phyloP scores from a whole-genome alignment of 2,329 filamentous ascomycete species.

The Orbilia blumenaviensis region DNA sequence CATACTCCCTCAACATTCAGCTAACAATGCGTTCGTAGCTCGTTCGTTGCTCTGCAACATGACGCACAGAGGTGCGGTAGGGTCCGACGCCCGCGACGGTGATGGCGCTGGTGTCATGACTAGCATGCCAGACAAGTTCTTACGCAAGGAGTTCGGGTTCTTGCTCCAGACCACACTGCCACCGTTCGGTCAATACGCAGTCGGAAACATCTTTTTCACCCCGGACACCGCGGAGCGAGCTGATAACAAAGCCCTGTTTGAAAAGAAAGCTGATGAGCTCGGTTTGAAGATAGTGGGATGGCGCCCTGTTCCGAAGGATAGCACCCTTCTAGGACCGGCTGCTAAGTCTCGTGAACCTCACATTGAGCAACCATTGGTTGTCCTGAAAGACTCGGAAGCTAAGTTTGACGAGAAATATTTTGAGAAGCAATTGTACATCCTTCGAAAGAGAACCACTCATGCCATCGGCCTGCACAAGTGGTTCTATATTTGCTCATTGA shows the following conservation, averaged over 20 bases:
- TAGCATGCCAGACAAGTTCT: slow-evolving; percentile 97
- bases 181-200: slow-evolving; percentile 89
- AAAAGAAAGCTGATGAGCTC: slow-evolving; percentile 87
- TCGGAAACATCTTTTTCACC: slow-evolving; percentile 98
- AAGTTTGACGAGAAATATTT: slow-evolving; percentile 85
- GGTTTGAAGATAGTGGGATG: slow-evolving; percentile 92
- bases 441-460: slow-evolving; percentile 94
- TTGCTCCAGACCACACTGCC: slow-evolving; percentile 89
- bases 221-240: slow-evolving; percentile 88
- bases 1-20: neutral
- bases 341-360: slow-evolving; percentile 92
- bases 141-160: slow-evolving; percentile 95
- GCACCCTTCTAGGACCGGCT: slow-evolving; percentile 88
- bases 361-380: slow-evolving; percentile 94
- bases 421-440: slow-evolving; percentile 90
- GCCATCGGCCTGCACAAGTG: slow-evolving; percentile 95
- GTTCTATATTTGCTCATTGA: slow-evolving; percentile 97
- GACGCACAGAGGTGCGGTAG: slow-evolving; percentile 98
- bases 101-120: slow-evolving; percentile 99
- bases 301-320: slow-evolving; percentile 95
- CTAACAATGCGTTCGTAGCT: slow-evolving; percentile 65
- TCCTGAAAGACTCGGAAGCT: slow-evolving; percentile 85
- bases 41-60: slow-evolving; percentile 98
- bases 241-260: slow-evolving; percentile 90
- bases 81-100: slow-evolving; percentile 95